Evolutionary conservation across 2,329 filamentous ascomycete species (phyloP).

Genomic region (Cercospora sesami): DNA sequence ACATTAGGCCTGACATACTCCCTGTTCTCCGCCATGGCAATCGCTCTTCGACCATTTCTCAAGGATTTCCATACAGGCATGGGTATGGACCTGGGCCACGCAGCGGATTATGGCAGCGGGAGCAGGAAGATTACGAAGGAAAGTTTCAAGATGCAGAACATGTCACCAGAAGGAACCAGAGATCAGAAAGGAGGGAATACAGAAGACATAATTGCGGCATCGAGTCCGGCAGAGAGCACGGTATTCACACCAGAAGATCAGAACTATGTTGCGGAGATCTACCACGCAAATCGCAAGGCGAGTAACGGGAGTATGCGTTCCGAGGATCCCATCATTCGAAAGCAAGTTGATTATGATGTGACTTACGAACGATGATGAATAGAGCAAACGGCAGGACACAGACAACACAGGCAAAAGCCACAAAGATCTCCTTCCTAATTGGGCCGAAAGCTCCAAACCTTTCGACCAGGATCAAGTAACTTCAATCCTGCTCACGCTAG

Average conservation of each 20-base stretch:
- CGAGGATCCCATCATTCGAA: constrained; percentile 22
- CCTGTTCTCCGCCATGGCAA: constrained; percentile 21
- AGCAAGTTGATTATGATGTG: constrained; percentile 22
- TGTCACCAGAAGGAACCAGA: constrained; percentile 11
- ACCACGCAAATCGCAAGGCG: constrained; percentile 17
- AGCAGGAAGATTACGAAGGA: constrained; percentile 10
- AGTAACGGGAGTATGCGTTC: constrained; percentile 18
- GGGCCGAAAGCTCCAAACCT: neutral
- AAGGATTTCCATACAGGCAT: constrained; percentile 23
- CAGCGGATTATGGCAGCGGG: constrained; percentile 14
- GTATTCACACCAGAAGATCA: constrained; percentile 15
- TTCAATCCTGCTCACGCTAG: constrained; percentile 1
- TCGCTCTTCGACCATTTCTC: constrained; percentile 22
- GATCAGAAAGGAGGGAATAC: neutral
- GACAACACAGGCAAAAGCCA: neutral
- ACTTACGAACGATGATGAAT: constrained; percentile 13
- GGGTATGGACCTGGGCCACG: constrained; percentile 20
- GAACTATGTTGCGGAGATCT: constrained; percentile 22
- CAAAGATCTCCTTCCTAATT: constrained; percentile 4
- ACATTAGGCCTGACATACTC: constrained; percentile 18
- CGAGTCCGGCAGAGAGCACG: constrained; percentile 1
- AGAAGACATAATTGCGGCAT: constrained; percentile 2
- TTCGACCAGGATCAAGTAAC: neutral
- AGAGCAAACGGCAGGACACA: neutral
- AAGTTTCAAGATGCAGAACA: constrained; percentile 13